Evolutionary conservation across 129 eudicot genomes (phyloP).

Genomic region (Smallanthus sonchifolius): DNA sequence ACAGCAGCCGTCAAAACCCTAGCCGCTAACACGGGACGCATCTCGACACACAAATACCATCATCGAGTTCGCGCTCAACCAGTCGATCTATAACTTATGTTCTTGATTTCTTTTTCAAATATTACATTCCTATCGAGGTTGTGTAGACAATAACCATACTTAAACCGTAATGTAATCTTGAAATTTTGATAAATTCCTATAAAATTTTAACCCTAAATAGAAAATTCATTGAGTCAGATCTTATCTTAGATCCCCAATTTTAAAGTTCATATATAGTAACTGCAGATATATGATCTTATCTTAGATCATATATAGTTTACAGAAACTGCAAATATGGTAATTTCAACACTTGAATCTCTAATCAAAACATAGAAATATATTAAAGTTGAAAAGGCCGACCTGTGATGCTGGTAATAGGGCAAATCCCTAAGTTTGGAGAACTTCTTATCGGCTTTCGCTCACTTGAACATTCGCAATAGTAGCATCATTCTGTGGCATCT

Average conservation of each 20-base stretch:
- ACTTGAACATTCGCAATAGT: constrained; percentile 31
- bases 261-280: not conserved
- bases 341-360: not conserved
- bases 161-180: not conserved
- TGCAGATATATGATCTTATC: not conserved
- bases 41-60: no score
- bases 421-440: constrained; percentile 85
- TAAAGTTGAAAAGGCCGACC: constrained; percentile 23
- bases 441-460: constrained; percentile 67
- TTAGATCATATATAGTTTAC: not conserved
- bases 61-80: no score
- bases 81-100: no score
- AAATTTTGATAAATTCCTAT: not conserved
- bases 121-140: not conserved
- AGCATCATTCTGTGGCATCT: constrained; percentile 41
- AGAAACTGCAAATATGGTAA: not conserved
- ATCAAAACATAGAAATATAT: not conserved
- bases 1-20: no score
- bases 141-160: no score
- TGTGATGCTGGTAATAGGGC: constrained; percentile 66
- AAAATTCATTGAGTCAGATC: not conserved
- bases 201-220: not conserved
- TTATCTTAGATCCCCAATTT: not conserved
- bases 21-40: no score
- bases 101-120: not conserved